Base-by-base conservation (phyloP, 1,139 yeast genomes). In the Kodamaea anthophila region DNA sequence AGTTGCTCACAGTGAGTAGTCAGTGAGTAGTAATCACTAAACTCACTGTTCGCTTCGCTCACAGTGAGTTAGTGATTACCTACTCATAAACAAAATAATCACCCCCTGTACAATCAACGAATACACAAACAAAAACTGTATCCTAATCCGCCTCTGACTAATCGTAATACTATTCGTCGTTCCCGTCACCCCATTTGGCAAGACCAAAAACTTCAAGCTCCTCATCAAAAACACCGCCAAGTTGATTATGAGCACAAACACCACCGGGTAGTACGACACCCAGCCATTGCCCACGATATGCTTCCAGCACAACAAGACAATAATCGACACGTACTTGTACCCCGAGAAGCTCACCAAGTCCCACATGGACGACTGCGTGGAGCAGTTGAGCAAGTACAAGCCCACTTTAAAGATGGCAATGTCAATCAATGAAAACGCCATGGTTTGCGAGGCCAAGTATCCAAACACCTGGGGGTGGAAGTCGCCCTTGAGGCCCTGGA, bases 391-490 rank as follows among this genome's bases (percentile, higher is more conserved):
- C 35, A 67, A 53, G 42, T 67, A 66, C 38, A 66, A 58, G 1
- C 74, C 73, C 10, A 61, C 49, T 38, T 59, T 60, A 45, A 67
- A 65, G n/a, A 66, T 47, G 23, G 51, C 46, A 12, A 66, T 62
- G 57, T 93, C 99, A 36, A 85, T 51, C 13, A 85, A 51, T 35
- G 86, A 74, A 49, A 86, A 83, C 0, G 96, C 96, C 43, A 87
- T 58, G 0, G 95, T 87, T 45, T 87, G 85, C 8, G 95, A 80
- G n/a, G 96, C 80, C 40, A 91, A 77, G 47, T 81, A 78, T 4
- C 96, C 96, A 43, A 93, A 74, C 44, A 87, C 68, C 50, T 88
- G 91, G 0, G 98, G 98, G 48, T 88, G 96, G 63, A 91, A 93
- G 22, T 80, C 81, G 13, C 96, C 96, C 35, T 78, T 74, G 33